Conservation (phyloP, 345 rosid species). For the Hirschfeldia incana region DNA sequence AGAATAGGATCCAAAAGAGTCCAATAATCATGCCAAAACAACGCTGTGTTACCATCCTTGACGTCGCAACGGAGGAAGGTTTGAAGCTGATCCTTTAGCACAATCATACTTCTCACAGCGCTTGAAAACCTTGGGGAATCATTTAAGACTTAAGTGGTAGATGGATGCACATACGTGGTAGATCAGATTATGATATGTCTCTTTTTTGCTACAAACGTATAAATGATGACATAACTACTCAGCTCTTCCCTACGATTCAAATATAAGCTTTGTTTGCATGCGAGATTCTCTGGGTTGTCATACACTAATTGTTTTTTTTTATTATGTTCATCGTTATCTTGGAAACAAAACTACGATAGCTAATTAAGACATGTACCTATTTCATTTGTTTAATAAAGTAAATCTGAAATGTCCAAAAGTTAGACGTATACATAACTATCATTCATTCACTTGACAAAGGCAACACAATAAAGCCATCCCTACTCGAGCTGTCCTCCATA, state of each 20-base stretch:
- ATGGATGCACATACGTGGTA: background rate
- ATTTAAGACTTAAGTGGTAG: background rate
- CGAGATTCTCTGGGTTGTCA: background rate
- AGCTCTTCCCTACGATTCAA: background rate
- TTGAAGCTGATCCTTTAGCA: no score
- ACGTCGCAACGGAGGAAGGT: no score
- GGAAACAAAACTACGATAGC: background rate
- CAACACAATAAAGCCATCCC: background rate
- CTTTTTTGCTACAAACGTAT: background rate
- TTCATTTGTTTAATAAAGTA: background rate
- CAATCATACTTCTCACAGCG: no score
- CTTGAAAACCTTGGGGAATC: no score
- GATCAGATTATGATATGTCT: background rate
- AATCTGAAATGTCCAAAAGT: background rate
- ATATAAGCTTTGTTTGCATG: background rate
- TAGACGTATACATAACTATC: background rate
- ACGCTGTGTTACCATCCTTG: no score
- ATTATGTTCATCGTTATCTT: background rate
- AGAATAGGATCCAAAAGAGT: no score
- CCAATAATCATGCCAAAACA: no score
- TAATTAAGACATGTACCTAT: background rate
- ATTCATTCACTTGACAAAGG: background rate
- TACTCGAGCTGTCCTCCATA: background rate
- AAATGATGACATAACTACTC: background rate
- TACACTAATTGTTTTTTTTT: background rate